Percentiles rank a stretch among this genome's conserved stretches.
Conservation (phyloP, 306 rosid species). For the Mimosa bimucronata region DNA sequence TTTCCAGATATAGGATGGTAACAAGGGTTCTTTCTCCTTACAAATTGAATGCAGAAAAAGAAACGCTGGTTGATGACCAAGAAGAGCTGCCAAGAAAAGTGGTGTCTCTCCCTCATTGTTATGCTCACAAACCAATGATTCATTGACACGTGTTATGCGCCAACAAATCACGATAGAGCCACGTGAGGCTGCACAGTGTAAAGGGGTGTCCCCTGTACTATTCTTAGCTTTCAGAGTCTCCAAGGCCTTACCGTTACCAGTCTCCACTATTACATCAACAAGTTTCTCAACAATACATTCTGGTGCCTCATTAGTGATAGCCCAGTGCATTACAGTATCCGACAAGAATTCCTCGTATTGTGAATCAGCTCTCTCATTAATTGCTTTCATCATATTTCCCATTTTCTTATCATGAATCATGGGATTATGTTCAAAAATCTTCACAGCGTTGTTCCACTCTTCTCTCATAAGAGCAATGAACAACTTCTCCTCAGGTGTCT, state of each 20-base stretch:
- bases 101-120: background rate
- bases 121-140: background rate
- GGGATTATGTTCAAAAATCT: background rate
- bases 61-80: background rate
- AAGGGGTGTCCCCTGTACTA: background rate
- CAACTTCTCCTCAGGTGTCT: background rate
- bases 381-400: background rate
- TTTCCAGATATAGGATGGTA: background rate
- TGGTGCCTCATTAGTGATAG: background rate
- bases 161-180: background rate
- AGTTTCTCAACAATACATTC: background rate
- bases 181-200: background rate
- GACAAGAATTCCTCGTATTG: background rate
- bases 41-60: background rate
- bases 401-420: background rate
- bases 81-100: constrained; percentile 1
- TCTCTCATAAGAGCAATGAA: constrained; percentile 1
- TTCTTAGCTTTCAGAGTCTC: background rate
- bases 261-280: background rate
- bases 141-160: background rate
- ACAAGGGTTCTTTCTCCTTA: background rate
- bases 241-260: background rate
- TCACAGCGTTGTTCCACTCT: background rate
- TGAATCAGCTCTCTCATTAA: background rate
- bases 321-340: background rate